Conservation (phyloP, 306 rosid species). For the Cajanus cajan region DNA sequence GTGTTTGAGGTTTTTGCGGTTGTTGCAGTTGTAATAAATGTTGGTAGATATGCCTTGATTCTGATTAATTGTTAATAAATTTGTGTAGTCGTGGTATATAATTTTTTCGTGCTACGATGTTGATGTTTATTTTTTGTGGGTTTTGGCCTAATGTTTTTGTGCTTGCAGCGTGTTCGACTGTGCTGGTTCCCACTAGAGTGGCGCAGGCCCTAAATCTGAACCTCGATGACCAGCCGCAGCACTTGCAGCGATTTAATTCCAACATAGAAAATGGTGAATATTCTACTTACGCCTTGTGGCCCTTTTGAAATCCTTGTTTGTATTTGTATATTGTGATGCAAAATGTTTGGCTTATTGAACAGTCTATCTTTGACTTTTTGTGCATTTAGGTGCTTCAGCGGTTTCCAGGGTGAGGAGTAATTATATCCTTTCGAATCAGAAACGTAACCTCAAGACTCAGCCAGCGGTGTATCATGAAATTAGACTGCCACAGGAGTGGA, state of each 20-base stretch:
- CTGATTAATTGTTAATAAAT: neutral
- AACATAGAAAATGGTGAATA: constrained; percentile 54
- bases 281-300: too few relatives aligned
- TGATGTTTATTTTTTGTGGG: neutral
- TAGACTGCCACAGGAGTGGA: constrained; percentile 84
- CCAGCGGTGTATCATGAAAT: constrained; percentile 53
- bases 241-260: constrained; percentile 39
- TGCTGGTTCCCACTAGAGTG: constrained; percentile 77
- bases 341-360: neutral
- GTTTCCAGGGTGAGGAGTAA: constrained; percentile 28
- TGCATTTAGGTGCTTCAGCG: constrained; percentile 35
- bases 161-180: constrained; percentile 64
- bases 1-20: neutral
- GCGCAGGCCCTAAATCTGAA: constrained; percentile 77
- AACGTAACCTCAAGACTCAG: constrained; percentile 37
- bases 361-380: constrained; percentile 25
- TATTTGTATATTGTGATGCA: neutral
- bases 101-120: neutral
- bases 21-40: constrained; percentile 13
- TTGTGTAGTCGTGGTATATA: neutral
- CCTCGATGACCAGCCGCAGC: constrained; percentile 52
- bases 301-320: neutral
- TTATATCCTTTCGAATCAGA: constrained; percentile 36
- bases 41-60: neutral
- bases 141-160: neutral